These are phyloP conservation scores for Lepidium sativum DNA, from an alignment of 345 rosid species.

Conservation along the genomic window DNA sequence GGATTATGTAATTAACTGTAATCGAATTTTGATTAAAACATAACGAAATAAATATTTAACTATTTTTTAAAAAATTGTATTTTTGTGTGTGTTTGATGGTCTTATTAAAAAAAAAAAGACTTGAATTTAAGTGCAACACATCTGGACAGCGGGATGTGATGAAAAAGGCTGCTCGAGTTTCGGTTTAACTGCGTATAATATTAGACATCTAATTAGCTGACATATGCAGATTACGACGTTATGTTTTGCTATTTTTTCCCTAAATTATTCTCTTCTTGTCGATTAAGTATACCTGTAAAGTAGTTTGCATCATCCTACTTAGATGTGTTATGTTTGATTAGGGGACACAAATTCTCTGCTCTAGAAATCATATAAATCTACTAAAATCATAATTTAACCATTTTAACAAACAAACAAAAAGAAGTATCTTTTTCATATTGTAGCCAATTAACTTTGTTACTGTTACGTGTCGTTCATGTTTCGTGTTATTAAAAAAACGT, in stretches of 20 bases:
- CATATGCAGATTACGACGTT: not conserved
- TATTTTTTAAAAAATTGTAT: too few relatives aligned
- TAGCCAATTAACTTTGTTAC: not conserved
- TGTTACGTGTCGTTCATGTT: not conserved
- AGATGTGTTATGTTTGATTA: not conserved
- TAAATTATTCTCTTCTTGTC: not conserved
- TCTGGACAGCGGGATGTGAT: not conserved
- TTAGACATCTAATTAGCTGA: not conserved
- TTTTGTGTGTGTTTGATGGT: too few relatives aligned
- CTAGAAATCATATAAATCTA: not conserved
- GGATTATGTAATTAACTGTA: too few relatives aligned
- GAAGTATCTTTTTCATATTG: not conserved
- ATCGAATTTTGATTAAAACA: too few relatives aligned
- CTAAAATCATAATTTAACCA: not conserved
- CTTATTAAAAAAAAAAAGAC: too few relatives aligned
- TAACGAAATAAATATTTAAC: too few relatives aligned
- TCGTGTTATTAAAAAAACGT: too few relatives aligned
- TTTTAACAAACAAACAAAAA: too few relatives aligned
- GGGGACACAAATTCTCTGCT: not conserved
- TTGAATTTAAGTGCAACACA: not conserved
- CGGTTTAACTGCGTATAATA: not conserved
- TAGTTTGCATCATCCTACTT: not conserved
- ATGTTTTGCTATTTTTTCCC: not conserved
- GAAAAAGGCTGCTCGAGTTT: not conserved
- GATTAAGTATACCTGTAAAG: not conserved